These are phyloP conservation scores for Solioccasus polychromus DNA, from an alignment of 768 basidiomycete genomes.

Conservation along the genomic window DNA sequence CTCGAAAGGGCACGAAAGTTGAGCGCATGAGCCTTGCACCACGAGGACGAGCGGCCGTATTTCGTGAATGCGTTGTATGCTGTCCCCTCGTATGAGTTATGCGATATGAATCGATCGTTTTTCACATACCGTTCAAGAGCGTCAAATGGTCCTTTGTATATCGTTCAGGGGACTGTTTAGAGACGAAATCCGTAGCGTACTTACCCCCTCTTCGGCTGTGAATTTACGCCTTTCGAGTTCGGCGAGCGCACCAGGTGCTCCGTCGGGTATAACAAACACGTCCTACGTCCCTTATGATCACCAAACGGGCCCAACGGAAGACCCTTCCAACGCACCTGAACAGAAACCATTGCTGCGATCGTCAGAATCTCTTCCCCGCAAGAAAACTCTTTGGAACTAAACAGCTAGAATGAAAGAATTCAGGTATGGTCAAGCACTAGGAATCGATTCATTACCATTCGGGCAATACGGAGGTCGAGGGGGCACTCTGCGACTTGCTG, in stretches of 20 bases:
- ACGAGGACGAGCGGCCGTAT: constrained; percentile 80
- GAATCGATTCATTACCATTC: constrained; percentile 64
- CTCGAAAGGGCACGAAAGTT: constrained; percentile 94
- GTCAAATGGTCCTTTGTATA: constrained; percentile 84
- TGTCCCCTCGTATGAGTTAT: constrained; percentile 32
- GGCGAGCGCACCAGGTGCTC: constrained; percentile 78
- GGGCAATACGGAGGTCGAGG: constrained; percentile 88
- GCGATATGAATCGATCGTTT: neutral
- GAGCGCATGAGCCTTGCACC: constrained; percentile 91
- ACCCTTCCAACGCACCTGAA: constrained; percentile 62
- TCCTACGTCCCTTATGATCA: constrained; percentile 49
- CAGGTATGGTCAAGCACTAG: neutral
- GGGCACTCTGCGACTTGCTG: constrained; percentile 92
- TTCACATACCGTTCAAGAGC: constrained; percentile 74
- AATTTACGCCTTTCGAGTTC: constrained; percentile 95
- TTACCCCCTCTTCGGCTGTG: constrained; percentile 95
- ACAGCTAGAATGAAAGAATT: constrained; percentile 51
- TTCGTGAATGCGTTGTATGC: constrained; percentile 91
- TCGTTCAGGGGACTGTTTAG: neutral
- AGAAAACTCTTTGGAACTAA: constrained; percentile 77
- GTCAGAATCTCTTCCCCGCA: constrained; percentile 96
- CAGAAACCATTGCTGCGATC: constrained; percentile 92
- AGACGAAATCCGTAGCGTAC: constrained; percentile 20
- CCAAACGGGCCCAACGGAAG: neutral
- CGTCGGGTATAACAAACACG: constrained; percentile 85